Evolutionary conservation across 2,329 filamentous ascomycete species (phyloP).

Genomic region (Fusarium sp.): DNA sequence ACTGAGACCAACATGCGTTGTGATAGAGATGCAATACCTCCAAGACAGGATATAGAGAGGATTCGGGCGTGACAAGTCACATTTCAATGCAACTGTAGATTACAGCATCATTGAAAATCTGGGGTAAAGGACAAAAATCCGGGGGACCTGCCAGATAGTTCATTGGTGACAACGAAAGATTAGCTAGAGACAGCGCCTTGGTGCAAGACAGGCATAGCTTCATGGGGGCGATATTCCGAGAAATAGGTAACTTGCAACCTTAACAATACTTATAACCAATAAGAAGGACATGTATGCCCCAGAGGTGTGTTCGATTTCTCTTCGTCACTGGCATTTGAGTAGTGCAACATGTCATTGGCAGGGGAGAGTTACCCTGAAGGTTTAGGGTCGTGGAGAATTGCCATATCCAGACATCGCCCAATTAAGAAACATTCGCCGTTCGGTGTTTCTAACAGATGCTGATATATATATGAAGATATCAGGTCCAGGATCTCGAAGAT

Average conservation of each 20-base stretch:
- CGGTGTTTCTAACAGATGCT: no score
- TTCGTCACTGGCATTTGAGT: neutral
- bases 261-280: neutral
- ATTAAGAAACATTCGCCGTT: neutral
- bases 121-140: neutral
- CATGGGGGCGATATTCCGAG: neutral
- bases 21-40: neutral
- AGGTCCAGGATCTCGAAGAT: rapidly evolving
- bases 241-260: no score
- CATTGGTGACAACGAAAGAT: neutral
- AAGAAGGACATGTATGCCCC: rapidly evolving
- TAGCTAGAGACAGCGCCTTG: neutral
- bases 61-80: neutral
- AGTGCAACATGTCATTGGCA: neutral
- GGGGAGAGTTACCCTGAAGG: neutral
- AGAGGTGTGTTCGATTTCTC: neutral
- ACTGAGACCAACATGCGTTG: no score
- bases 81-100: neutral
- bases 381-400: neutral
- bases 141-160: neutral
- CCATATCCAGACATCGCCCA: neutral
- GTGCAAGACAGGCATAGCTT: no score
- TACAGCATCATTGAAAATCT: neutral
- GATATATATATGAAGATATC: neutral
- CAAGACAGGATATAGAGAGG: neutral